Percentiles rank a stretch among this genome's conserved stretches.
Evolutionary conservation across 345 rosid genomes (phyloP).

Genomic region (Euphorbia lathyris): DNA sequence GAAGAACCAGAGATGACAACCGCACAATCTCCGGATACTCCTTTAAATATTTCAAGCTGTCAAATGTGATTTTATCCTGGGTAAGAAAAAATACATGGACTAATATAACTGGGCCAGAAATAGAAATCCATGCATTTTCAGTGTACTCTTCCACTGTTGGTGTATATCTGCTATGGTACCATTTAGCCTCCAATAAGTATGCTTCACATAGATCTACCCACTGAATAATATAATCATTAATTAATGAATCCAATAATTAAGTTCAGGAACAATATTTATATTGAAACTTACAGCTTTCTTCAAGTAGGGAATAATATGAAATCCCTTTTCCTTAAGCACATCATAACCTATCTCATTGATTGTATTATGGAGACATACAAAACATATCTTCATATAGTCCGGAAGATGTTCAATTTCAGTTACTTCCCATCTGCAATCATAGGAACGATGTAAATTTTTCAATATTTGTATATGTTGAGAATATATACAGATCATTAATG

Average conservation of each 20-base stretch:
- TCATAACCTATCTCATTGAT: constrained; percentile 32
- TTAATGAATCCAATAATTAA: too few species aligned
- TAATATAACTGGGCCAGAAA: constrained; percentile 8
- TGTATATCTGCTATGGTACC: constrained; percentile 8
- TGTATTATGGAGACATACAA: too few species aligned
- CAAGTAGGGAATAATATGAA: constrained; percentile 31
- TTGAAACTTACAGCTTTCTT: constrained; percentile 29
- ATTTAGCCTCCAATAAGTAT: constrained; percentile 4
- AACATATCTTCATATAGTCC: constrained; percentile 39
- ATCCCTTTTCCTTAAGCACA: constrained; percentile 31
- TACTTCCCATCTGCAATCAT: constrained; percentile 36
- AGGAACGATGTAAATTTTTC: constrained; percentile 6
- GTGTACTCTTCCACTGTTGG: constrained; percentile 21
- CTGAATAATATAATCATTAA: background rate
- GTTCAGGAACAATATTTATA: too few species aligned
- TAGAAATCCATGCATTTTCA: constrained; percentile 15
- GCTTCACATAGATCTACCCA: background rate
- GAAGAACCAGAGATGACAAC: background rate
- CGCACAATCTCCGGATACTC: constrained; percentile 1
- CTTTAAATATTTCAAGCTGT: background rate
- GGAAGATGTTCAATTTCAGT: constrained; percentile 39
- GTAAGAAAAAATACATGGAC: background rate
- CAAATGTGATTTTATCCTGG: background rate
- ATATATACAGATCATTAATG: too few species aligned
- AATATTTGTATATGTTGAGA: too few species aligned